Conservation (phyloP, 2,329 filamentous ascomycete species). For the Pestalotiopsis sp. region DNA sequence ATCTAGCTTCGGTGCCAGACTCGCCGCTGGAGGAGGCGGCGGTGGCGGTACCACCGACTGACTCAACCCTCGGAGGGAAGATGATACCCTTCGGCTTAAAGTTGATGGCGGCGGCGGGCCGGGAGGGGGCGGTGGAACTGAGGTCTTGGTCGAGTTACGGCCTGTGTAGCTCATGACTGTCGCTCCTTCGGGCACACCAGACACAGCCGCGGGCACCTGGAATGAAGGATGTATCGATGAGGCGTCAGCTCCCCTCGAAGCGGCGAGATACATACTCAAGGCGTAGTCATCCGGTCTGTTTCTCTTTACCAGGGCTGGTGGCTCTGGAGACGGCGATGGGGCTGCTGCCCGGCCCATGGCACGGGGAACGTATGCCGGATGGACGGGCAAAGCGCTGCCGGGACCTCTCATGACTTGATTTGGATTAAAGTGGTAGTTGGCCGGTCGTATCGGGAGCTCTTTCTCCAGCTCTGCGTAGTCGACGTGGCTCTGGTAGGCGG, state of each 20-base stretch:
- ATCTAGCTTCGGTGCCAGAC: slow-evolving; percentile 35
- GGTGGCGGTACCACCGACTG: slow-evolving; percentile 19
- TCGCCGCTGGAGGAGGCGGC: slow-evolving; percentile 18
- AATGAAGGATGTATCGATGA: not conserved
- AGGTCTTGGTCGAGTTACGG: not conserved
- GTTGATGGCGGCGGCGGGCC: slow-evolving; percentile 17
- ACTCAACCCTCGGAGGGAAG: not conserved
- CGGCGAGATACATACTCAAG: slow-evolving; percentile 37
- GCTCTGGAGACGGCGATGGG: slow-evolving; percentile 17
- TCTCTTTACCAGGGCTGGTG: slow-evolving; percentile 17
- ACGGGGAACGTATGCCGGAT: slow-evolving; percentile 50
- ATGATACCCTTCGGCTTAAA: slow-evolving; percentile 14
- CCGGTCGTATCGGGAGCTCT: slow-evolving; percentile 19
- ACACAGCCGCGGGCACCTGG: no score
- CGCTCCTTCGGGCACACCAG: no score
- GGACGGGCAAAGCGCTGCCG: slow-evolving; percentile 42
- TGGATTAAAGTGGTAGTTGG: slow-evolving; percentile 32
- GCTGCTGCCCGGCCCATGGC: slow-evolving; percentile 31
- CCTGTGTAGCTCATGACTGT: no score
- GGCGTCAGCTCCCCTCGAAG: slow-evolving; percentile 25
- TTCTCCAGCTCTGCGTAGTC: slow-evolving; percentile 42
- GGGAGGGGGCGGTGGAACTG: slow-evolving; percentile 21
- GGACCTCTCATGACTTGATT: slow-evolving; percentile 22
- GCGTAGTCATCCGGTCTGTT: slow-evolving; percentile 34
- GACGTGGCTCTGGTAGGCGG: slow-evolving; percentile 34